Conservation (phyloP, 2,329 filamentous ascomycete species). For the Calonectria henricotiae region DNA sequence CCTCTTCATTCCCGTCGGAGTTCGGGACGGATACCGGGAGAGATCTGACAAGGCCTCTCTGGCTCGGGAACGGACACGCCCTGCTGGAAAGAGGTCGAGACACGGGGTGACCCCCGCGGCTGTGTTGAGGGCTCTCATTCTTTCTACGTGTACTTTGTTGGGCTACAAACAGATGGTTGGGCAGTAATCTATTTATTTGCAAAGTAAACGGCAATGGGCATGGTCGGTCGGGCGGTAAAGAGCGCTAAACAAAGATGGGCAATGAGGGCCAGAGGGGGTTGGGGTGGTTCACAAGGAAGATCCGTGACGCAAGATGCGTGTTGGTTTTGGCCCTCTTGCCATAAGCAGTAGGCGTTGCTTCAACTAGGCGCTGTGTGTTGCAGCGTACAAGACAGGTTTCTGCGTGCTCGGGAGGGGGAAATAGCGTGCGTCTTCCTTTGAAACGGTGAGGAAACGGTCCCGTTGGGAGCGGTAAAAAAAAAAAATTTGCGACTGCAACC, state of each 20-base stretch:
- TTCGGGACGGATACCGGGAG: neutral
- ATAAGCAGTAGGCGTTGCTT: slow-evolving; percentile 6
- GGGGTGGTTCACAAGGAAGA: slow-evolving; percentile 20
- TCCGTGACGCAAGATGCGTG: slow-evolving; percentile 20
- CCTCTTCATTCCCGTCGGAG: slow-evolving; percentile 2
- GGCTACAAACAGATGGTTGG: slow-evolving; percentile 26
- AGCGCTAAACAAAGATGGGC: slow-evolving; percentile 7
- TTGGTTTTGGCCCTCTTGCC: slow-evolving; percentile 13
- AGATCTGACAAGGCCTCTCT: neutral
- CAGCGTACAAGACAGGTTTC: slow-evolving; percentile 5
- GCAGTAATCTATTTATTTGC: slow-evolving; percentile 20
- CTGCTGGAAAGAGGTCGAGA: neutral
- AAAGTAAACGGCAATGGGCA: neutral
- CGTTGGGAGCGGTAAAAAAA: slow-evolving; percentile 6
- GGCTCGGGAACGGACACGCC: neutral
- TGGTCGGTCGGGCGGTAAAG: slow-evolving; percentile 15
- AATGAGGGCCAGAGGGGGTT: slow-evolving; percentile 11
- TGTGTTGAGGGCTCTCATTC: neutral
- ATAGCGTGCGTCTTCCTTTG: neutral
- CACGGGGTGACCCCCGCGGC: neutral
- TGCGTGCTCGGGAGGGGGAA: neutral
- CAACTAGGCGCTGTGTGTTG: slow-evolving; percentile 5
- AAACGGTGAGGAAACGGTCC: slow-evolving; percentile 18
- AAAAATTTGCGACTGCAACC: slow-evolving; percentile 17
- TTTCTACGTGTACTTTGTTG: neutral